phyloP scores from a whole-genome alignment of 192 early-diverging fungal species.

The Neocallimastix lanati region DNA sequence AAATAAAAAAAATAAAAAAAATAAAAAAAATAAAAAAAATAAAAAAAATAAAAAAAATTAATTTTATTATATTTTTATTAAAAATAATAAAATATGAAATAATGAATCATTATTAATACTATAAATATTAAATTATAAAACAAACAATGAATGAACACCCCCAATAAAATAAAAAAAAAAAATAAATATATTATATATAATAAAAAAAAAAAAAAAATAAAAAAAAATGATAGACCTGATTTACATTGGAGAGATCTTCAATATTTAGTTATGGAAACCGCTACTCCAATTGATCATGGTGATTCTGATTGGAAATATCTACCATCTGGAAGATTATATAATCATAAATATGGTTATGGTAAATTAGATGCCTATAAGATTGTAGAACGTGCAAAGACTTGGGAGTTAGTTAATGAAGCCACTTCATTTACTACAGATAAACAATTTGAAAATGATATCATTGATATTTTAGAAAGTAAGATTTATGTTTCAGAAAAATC shows the following conservation, averaged over 20 bases:
- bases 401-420: slow-evolving; percentile 43
- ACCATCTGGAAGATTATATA: slow-evolving; percentile 37
- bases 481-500: not conserved
- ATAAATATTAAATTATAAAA: no score
- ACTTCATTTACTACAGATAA: slow-evolving; percentile 20
- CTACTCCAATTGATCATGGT: slow-evolving; percentile 43
- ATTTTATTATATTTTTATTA: no score
- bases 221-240: no score
- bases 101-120: no score
- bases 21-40: no score
- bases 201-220: no score
- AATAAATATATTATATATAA: not conserved
- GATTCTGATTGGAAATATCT: slow-evolving; percentile 69
- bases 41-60: no score
- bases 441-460: not conserved
- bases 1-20: no score
- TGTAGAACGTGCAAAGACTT: slow-evolving; percentile 56
- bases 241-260: slow-evolving; percentile 89
- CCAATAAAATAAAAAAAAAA: no score
- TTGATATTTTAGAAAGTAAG: slow-evolving; percentile 11
- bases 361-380: slow-evolving; percentile 65
- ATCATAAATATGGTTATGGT: slow-evolving; percentile 90
- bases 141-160: no score
- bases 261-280: slow-evolving; percentile 58
- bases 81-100: no score